Percentiles rank a stretch among this genome's conserved stretches.
Conservation (phyloP, 1,284 basidiomycete genomes). For the Boletus hoseneyae region DNA sequence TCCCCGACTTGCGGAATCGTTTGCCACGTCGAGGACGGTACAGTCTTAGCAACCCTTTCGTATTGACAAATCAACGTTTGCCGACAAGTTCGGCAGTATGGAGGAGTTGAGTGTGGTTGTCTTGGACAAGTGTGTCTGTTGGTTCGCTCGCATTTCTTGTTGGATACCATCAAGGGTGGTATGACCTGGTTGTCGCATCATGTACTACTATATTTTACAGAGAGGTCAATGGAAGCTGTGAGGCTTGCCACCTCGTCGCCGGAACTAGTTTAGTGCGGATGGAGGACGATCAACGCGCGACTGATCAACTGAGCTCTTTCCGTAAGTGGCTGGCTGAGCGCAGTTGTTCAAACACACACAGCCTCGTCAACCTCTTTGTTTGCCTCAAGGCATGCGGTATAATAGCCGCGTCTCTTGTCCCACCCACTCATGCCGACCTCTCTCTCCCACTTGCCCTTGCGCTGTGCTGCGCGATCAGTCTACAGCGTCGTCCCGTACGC, state of each 20-base stretch:
- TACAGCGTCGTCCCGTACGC: conserved; percentile 19
- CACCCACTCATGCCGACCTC: conserved; percentile 1
- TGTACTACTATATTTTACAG: conserved; percentile 18
- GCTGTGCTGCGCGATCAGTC: conserved; percentile 16
- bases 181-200: conserved; percentile 6
- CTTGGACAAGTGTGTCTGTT: conserved; percentile 57
- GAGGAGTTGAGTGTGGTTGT: conserved; percentile 25
- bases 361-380: conserved; percentile 15
- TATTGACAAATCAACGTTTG: conserved; percentile 16
- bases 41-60: conserved; percentile 46
- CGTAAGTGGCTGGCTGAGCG: neutral
- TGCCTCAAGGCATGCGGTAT: conserved; percentile 25
- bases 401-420: conserved; percentile 9
- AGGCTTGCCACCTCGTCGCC: neutral
- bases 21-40: conserved; percentile 42
- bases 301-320: neutral
- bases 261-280: neutral
- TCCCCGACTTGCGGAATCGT: conserved; percentile 57
- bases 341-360: neutral
- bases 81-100: conserved; percentile 12
- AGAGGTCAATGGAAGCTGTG: neutral
- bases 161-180: conserved; percentile 6
- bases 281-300: too few relatives aligned
- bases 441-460: conserved; percentile 1
- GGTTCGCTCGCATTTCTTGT: conserved; percentile 36